These are phyloP conservation scores for Vinca major DNA, from an alignment of 305 asterid genomes.

Conservation along the genomic window DNA sequence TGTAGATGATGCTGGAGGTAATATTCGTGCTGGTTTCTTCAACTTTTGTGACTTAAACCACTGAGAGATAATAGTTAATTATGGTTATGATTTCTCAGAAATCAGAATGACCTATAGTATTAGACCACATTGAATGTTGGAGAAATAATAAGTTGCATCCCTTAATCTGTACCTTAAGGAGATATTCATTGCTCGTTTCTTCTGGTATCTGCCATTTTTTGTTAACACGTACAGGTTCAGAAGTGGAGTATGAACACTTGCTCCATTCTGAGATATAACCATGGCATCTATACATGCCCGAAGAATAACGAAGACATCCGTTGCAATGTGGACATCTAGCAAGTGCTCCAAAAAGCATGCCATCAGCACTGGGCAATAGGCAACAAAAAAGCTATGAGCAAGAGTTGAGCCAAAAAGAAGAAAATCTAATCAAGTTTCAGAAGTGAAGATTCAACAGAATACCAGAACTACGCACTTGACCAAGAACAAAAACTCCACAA, in stretches of 20 bases:
- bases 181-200: slow-evolving; percentile 57
- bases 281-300: slow-evolving; percentile 69
- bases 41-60: slow-evolving; percentile 85
- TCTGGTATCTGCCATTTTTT: slow-evolving; percentile 91
- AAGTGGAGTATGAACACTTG: slow-evolving; percentile 67
- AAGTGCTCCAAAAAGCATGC: slow-evolving; percentile 89
- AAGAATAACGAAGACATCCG: slow-evolving; percentile 66
- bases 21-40: slow-evolving; percentile 56
- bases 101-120: slow-evolving; percentile 1
- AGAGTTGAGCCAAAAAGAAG: not conserved
- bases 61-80: slow-evolving; percentile 37
- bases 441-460: slow-evolving; percentile 1
- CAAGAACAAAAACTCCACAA: not conserved
- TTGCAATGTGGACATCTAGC: slow-evolving; percentile 66
- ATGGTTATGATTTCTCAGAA: slow-evolving; percentile 8
- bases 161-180: slow-evolving; percentile 53
- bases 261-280: slow-evolving; percentile 90
- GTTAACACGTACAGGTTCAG: slow-evolving; percentile 61
- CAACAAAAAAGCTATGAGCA: slow-evolving; percentile 12
- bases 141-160: slow-evolving; percentile 7
- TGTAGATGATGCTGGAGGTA: slow-evolving; percentile 49
- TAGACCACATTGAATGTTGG: slow-evolving; percentile 4
- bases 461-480: not conserved
- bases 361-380: slow-evolving; percentile 63
- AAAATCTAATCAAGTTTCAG: not conserved